phyloP scores from a whole-genome alignment of 306 rosid species.

The Aeschynomene evenia region DNA sequence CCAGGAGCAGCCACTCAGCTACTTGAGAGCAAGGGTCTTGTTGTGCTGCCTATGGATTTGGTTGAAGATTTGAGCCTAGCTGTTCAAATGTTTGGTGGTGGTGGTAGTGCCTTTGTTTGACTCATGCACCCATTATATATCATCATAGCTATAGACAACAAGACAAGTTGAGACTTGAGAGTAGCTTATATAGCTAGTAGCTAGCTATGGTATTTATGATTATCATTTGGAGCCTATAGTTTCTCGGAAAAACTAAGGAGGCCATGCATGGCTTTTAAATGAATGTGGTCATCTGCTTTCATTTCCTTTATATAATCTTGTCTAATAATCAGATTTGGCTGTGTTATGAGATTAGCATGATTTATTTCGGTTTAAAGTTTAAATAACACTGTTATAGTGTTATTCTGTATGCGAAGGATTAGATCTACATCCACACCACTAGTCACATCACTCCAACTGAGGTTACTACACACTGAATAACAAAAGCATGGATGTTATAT shows the following conservation, averaged over 20 bases:
- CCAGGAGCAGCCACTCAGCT: conserved; percentile 60
- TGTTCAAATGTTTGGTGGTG: conserved; percentile 23
- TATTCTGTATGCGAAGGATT: not conserved
- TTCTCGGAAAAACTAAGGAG: not conserved
- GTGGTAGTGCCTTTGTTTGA: conserved; percentile 24
- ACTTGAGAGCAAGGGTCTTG: conserved; percentile 71
- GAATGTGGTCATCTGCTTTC: not conserved
- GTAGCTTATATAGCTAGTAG: not conserved
- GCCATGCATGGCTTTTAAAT: not conserved
- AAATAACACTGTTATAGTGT: not conserved
- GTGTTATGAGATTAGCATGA: not conserved
- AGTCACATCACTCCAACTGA: too few species aligned
- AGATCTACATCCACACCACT: not conserved
- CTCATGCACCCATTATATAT: not conserved
- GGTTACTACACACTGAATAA: too few species aligned
- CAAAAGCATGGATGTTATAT: too few species aligned
- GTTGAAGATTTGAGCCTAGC: conserved; percentile 44
- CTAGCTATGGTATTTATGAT: not conserved
- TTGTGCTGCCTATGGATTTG: conserved; percentile 57
- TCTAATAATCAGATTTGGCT: not conserved
- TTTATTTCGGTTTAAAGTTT: not conserved
- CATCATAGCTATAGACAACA: not conserved
- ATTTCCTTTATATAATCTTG: not conserved
- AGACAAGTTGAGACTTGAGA: not conserved
- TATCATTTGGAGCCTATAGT: not conserved